Conservation (phyloP, 23 red algal genomes). For the Cyanidioschyzon merolae region DNA sequence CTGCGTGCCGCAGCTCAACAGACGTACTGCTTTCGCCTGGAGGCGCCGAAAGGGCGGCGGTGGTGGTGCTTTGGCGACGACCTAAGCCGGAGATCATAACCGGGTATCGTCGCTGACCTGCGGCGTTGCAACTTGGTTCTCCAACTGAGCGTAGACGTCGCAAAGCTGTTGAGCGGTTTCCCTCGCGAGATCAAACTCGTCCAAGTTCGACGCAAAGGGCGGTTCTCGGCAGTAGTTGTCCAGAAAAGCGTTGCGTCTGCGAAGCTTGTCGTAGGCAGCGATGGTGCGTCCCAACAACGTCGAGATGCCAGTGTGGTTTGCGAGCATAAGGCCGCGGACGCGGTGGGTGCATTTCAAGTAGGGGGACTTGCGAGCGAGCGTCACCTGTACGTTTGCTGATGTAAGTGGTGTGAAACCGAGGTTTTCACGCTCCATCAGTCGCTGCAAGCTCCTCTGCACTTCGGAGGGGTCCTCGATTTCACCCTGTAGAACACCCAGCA, state of each 20-base stretch:
- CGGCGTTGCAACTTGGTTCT: not conserved
- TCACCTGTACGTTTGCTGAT: slow-evolving; percentile 79
- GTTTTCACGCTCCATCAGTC: slow-evolving; percentile 75
- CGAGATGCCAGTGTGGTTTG: slow-evolving; percentile 86
- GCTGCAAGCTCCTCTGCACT: slow-evolving; percentile 82
- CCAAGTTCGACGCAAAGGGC: slow-evolving; percentile 52
- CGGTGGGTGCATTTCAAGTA: slow-evolving; percentile 64
- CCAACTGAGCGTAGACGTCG: slow-evolving; percentile 13
- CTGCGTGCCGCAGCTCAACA: too few species aligned
- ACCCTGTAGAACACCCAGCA: slow-evolving; percentile 90
- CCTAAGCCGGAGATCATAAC: too few species aligned
- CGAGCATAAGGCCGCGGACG: slow-evolving; percentile 89
- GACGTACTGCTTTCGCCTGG: too few species aligned
- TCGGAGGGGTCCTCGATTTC: slow-evolving; percentile 77
- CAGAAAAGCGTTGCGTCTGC: slow-evolving; percentile 88
- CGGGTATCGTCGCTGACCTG: too few species aligned
- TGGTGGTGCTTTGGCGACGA: too few species aligned
- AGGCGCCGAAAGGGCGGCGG: too few species aligned
- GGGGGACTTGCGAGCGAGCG: slow-evolving; percentile 54
- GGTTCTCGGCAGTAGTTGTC: slow-evolving; percentile 61
- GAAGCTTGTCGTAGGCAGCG: slow-evolving; percentile 85
- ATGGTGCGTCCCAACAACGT: slow-evolving; percentile 51
- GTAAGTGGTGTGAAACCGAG: slow-evolving; percentile 70
- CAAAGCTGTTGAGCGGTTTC: slow-evolving; percentile 27
- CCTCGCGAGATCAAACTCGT: slow-evolving; percentile 85